Evolutionary conservation across 2,329 filamentous ascomycete genomes (phyloP).

Genomic region (Fusarium tupiense): DNA sequence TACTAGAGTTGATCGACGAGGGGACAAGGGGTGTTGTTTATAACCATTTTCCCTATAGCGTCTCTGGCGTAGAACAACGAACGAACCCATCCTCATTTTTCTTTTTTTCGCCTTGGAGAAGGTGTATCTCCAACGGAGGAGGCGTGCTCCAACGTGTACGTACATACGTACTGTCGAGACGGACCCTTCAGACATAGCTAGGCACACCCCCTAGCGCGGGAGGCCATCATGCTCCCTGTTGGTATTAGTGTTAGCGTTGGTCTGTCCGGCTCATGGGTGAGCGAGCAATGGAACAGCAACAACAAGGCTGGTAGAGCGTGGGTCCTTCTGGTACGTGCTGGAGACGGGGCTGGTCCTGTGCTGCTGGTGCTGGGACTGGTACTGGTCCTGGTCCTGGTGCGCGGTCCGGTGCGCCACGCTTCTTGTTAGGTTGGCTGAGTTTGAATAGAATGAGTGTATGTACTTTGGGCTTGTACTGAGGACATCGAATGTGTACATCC

Average conservation of each 20-base stretch:
- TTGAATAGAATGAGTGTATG: neutral
- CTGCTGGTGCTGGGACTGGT: neutral
- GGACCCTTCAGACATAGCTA: constrained; percentile 19
- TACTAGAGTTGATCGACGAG: constrained; percentile 40
- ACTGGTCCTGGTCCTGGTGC: constrained; percentile 15
- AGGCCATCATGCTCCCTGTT: neutral
- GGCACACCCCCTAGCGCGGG: constrained; percentile 2
- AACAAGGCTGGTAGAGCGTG: constrained; percentile 12
- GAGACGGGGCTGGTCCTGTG: neutral
- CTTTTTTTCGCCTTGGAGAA: constrained; percentile 11
- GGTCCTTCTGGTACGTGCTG: constrained; percentile 5
- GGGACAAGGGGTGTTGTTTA: constrained; percentile 36
- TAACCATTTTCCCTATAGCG: constrained; percentile 30
- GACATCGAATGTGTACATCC: constrained; percentile 20
- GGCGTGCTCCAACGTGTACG: neutral
- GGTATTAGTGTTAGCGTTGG: constrained; percentile 16
- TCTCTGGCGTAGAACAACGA: constrained; percentile 25
- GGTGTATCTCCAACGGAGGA: constrained; percentile 12
- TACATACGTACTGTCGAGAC: neutral
- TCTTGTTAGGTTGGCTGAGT: constrained; percentile 8
- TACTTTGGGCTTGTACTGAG: constrained; percentile 28
- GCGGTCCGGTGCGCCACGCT: constrained; percentile 36
- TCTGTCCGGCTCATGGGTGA: constrained; percentile 5
- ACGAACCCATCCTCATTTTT: constrained; percentile 12
- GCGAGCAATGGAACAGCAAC: neutral